These are phyloP conservation scores for Quercus dentata DNA, from an alignment of 306 rosid species.

Conservation along the genomic window DNA sequence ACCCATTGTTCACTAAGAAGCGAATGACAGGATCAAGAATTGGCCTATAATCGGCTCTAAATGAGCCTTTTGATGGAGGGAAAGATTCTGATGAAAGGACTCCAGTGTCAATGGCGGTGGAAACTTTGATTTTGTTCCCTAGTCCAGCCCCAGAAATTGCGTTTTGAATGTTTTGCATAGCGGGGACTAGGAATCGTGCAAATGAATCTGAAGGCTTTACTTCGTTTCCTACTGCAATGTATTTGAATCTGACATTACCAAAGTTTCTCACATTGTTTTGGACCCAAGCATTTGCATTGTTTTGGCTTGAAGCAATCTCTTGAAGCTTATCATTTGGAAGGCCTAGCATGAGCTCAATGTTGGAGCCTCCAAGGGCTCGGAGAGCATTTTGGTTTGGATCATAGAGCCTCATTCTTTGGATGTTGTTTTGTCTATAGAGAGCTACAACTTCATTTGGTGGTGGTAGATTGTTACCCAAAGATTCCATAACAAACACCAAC, in stretches of 20 bases:
- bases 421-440: constrained; percentile 28
- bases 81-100: constrained; percentile 21
- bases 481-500: constrained; percentile 57
- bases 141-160: constrained; percentile 27
- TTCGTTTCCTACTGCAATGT: constrained; percentile 57
- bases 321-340: constrained; percentile 6
- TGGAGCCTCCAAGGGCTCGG: constrained; percentile 46
- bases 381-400: constrained; percentile 28
- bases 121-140: constrained; percentile 30
- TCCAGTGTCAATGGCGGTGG: constrained; percentile 31
- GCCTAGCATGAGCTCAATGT: constrained; percentile 29
- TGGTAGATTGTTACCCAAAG: constrained; percentile 36
- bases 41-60: neutral
- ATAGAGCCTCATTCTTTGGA: constrained; percentile 39
- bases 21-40: constrained; percentile 23
- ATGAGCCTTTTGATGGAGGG: constrained; percentile 46
- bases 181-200: constrained; percentile 32
- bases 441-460: constrained; percentile 32
- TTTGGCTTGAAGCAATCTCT: constrained; percentile 23
- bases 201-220: constrained; percentile 5
- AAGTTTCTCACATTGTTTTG: constrained; percentile 22
- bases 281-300: constrained; percentile 43
- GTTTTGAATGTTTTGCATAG: constrained; percentile 38
- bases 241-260: constrained; percentile 39
- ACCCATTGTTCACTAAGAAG: constrained; percentile 16